Conservation (phyloP, 2,329 filamentous ascomycete species). For the Uncinocarpus reesii region DNA sequence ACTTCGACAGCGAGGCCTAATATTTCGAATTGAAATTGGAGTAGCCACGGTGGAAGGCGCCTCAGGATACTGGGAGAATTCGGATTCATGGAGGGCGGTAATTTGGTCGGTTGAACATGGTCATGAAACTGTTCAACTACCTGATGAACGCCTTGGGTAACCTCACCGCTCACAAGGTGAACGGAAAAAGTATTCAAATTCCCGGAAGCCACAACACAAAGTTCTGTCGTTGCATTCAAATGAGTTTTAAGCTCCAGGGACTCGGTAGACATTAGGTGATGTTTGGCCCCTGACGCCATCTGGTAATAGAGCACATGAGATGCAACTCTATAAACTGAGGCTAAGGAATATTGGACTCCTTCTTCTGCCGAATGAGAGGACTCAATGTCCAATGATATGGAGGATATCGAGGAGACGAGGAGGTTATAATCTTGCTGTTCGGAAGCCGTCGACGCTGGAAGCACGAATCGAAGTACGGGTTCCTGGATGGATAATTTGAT, state of each 20-base stretch:
- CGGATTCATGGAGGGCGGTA: constrained; percentile 40
- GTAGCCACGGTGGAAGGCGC: constrained; percentile 69
- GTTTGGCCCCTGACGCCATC: constrained; percentile 67
- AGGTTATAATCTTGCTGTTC: constrained; percentile 76
- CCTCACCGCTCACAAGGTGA: constrained; percentile 83
- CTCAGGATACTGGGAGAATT: constrained; percentile 61
- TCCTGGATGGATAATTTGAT: constrained; percentile 96
- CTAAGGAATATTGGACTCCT: constrained; percentile 76
- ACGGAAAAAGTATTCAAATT: constrained; percentile 78
- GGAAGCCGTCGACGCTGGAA: constrained; percentile 61
- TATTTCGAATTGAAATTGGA: constrained; percentile 73
- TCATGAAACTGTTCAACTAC: constrained; percentile 75
- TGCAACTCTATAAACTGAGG: constrained; percentile 69
- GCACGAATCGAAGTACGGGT: constrained; percentile 77
- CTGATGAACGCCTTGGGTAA: constrained; percentile 81
- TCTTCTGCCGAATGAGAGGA: constrained; percentile 85
- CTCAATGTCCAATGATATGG: constrained; percentile 82
- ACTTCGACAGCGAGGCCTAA: constrained; percentile 84
- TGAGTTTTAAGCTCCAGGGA: constrained; percentile 78
- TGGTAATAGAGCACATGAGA: constrained; percentile 92
- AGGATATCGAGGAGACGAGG: constrained; percentile 89
- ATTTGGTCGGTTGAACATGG: constrained; percentile 56
- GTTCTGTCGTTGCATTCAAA: constrained; percentile 72
- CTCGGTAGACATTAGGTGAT: constrained; percentile 80
- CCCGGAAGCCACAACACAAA: constrained; percentile 69